Evolutionary conservation across 768 basidiomycete species (phyloP).

Genomic region (Amanita fuliginea): DNA sequence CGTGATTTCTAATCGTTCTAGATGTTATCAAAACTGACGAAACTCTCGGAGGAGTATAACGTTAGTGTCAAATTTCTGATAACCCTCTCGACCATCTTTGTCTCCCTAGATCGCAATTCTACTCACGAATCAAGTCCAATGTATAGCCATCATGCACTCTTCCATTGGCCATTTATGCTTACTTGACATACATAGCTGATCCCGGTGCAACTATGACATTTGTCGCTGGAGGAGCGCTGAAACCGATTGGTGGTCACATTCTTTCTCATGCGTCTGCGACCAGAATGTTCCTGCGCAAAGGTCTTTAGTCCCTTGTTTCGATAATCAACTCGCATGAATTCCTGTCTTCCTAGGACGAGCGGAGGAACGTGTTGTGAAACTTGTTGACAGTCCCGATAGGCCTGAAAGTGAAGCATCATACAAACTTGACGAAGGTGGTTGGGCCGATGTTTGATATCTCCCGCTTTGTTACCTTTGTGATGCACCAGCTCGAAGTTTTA

Average conservation of each 20-base stretch:
- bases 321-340: background rate
- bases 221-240: constrained; percentile 85
- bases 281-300: constrained; percentile 81
- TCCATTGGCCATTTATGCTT: background rate
- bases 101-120: constrained; percentile 63
- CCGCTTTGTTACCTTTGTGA: too few relatives aligned
- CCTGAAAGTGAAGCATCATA: constrained; percentile 90
- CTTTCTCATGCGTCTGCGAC: constrained; percentile 86
- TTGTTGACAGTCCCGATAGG: constrained; percentile 82
- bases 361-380: constrained; percentile 83
- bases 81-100: constrained; percentile 7
- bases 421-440: constrained; percentile 85
- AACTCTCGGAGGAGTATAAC: constrained; percentile 88
- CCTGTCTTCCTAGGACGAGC: constrained; percentile 51
- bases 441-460: constrained; percentile 61
- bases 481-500: too few relatives aligned
- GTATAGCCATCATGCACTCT: constrained; percentile 23
- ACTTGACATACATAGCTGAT: constrained; percentile 46
- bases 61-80: constrained; percentile 23
- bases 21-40: constrained; percentile 88
- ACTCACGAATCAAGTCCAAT: constrained; percentile 90
- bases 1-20: constrained; percentile 15
- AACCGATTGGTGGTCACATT: constrained; percentile 87
- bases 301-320: constrained; percentile 21
- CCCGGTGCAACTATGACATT: constrained; percentile 95